Conservation (phyloP, 1,284 basidiomycete species). For the Trichosporon sp. region DNA sequence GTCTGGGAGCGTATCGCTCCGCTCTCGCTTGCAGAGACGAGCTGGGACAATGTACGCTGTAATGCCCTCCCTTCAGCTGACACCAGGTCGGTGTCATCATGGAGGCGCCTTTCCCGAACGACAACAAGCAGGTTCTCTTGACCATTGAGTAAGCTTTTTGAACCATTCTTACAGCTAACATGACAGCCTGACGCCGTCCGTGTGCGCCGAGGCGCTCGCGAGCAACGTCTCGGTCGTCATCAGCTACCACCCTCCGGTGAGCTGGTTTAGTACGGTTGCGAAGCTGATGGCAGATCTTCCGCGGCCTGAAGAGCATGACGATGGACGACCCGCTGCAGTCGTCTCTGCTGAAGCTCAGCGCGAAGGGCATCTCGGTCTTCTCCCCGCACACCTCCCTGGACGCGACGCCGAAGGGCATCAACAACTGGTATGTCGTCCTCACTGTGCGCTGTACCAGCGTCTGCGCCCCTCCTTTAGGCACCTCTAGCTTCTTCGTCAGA, state of each 20-base stretch:
- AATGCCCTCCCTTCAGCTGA: constrained; percentile 9
- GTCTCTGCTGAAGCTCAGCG: constrained; percentile 70
- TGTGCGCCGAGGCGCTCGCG: constrained; percentile 68
- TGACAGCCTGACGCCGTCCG: constrained; percentile 69
- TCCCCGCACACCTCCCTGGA: constrained; percentile 84
- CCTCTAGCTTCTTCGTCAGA: background rate
- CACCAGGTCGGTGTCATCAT: constrained; percentile 72
- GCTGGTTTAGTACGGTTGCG: constrained; percentile 5
- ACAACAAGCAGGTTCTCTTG: constrained; percentile 64
- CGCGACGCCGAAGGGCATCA: constrained; percentile 73
- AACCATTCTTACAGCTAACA: background rate
- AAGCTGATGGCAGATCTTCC: constrained; percentile 60
- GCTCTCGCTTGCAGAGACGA: constrained; percentile 67
- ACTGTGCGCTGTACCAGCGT: too few relatives aligned
- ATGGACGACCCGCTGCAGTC: constrained; percentile 72
- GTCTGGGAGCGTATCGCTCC: constrained; percentile 68
- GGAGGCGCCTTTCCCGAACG: constrained; percentile 66
- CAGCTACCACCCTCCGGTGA: constrained; percentile 74
- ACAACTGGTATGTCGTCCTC: constrained; percentile 59
- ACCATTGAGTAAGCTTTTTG: constrained; percentile 69
- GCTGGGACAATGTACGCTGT: constrained; percentile 79
- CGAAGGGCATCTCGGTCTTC: constrained; percentile 79
- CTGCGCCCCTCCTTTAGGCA: constrained; percentile 10
- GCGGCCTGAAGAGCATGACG: constrained; percentile 70
- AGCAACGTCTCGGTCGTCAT: constrained; percentile 63